These are phyloP conservation scores for Fusarium scirpi DNA, from an alignment of 2,329 filamentous ascomycete genomes.

Conservation along the genomic window DNA sequence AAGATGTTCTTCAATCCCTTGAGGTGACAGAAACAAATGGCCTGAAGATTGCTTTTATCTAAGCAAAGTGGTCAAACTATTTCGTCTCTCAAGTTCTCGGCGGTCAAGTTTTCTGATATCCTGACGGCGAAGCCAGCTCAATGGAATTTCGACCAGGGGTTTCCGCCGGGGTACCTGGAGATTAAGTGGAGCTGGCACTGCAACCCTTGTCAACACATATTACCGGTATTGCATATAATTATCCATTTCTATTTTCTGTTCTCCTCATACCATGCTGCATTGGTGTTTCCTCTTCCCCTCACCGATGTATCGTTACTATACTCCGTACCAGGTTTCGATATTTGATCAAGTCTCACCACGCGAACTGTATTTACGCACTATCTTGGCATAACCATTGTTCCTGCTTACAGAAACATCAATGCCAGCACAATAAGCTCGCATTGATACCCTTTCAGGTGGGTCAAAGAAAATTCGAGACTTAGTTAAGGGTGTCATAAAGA, in stretches of 20 bases:
- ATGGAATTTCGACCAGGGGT: slow-evolving; percentile 13
- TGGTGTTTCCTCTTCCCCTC: slow-evolving; percentile 33
- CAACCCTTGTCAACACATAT: slow-evolving; percentile 12
- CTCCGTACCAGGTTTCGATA: slow-evolving; percentile 9
- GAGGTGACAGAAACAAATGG: not conserved
- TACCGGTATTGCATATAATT: slow-evolving; percentile 24
- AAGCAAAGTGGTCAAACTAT: not conserved
- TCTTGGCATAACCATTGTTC: not conserved
- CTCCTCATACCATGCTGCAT: slow-evolving; percentile 37
- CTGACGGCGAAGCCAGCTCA: slow-evolving; percentile 2
- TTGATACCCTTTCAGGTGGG: not conserved
- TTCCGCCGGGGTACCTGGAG: slow-evolving; percentile 22
- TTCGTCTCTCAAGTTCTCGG: not conserved
- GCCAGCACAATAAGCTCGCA: not conserved
- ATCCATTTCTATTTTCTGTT: slow-evolving; percentile 2
- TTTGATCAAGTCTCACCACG: not conserved
- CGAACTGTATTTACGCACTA: not conserved
- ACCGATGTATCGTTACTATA: slow-evolving; percentile 16
- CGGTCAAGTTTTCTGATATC: not conserved
- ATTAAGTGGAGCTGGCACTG: slow-evolving; percentile 22
- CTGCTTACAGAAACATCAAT: not conserved
- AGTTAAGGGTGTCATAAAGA: no score
- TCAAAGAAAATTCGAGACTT: no score
- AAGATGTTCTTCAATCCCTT: not conserved
- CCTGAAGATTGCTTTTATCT: not conserved